Base-by-base conservation (phyloP, 2,329 filamentous ascomycete species). In the Cytospora piceicola region DNA sequence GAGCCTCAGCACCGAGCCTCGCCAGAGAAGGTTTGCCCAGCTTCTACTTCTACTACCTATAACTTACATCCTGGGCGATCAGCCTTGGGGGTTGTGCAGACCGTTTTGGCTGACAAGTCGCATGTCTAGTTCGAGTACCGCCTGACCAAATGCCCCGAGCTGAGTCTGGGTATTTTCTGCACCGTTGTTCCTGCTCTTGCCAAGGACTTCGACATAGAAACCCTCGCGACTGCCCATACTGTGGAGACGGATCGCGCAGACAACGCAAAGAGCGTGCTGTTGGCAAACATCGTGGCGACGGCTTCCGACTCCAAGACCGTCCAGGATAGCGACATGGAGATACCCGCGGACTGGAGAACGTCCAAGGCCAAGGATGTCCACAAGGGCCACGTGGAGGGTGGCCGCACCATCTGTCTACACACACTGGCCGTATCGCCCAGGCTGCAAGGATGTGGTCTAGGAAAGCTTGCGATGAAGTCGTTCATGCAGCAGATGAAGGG, bases 131-230 rank as follows among this genome's bases (percentile, higher is more conserved):
- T 95, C 73, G 79, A 85, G 64, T 96, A 96, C 77, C 90, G 92
- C 68, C 85, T 96, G 30, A 85, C 83, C 30, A 84, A 82, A 73
- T 94, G 90, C 75, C 88, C 90, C 49, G 90, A 94, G 73, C 84
- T 97, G 63, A 90, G 87, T 75, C 81, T 94, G 61, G 94, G 93
- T 32, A 79, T 97, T 63, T 97, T 94, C 80, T 91, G 90, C 69
- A 90, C 87, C 17, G 82, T 86, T 17, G 75, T 80, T 27, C 79
- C 83, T 14, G 75, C 75, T 53, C 81, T 82, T 52, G 73, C 76
- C 22, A 74, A 82, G 72, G 75, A 83, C 72, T 78, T 83, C 73
- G 73, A 80, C 70, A 77, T 84, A 61, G 79, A 84, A 68, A 90
- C 88, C 67, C 75, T 85, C 70, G 75, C 80, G 70, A 78, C 79